phyloP scores from a whole-genome alignment of 2,329 filamentous ascomycete species.

The Achaetomium macrosporum region DNA sequence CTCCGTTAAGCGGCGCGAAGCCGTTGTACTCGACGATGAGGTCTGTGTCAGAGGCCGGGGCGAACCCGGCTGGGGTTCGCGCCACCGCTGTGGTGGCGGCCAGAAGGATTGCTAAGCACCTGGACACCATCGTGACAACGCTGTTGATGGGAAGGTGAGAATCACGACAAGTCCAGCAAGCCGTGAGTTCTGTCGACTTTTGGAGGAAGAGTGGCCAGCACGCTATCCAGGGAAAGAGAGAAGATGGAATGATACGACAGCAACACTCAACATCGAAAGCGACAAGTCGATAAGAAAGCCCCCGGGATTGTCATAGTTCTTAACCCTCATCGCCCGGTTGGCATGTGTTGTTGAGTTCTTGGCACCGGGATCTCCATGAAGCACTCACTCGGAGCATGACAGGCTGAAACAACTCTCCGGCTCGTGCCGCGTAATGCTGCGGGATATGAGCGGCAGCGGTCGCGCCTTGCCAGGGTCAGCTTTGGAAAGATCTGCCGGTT shows the following conservation, averaged over 20 bases:
- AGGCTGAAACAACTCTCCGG: constrained; percentile 12
- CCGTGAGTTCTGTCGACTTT: neutral
- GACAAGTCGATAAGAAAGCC: neutral
- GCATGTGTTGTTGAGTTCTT: constrained; percentile 4
- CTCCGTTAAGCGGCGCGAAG: constrained; percentile 34
- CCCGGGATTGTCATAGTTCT: neutral
- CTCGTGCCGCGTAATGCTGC: constrained; percentile 4
- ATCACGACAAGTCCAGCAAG: constrained; percentile 5
- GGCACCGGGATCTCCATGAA: constrained; percentile 9
- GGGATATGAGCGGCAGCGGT: neutral
- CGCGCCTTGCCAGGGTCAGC: neutral
- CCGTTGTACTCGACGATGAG: constrained; percentile 37
- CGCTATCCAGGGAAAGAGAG: neutral
- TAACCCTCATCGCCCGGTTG: neutral
- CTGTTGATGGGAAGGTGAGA: neutral
- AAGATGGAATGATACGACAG: neutral
- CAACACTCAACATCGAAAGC: neutral
- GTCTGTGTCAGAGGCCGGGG: constrained; percentile 32
- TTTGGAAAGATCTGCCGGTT: neutral
- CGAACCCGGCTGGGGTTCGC: constrained; percentile 37
- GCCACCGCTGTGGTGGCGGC: constrained; percentile 33
- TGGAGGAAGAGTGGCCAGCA: neutral
- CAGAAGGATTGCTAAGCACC: constrained; percentile 29
- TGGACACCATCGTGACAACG: constrained; percentile 28
- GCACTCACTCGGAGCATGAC: constrained; percentile 1